Percentiles rank a stretch among this genome's conserved stretches.
phyloP scores from a whole-genome alignment of 2,329 filamentous ascomycete species.

The Microascus cirrosus region DNA sequence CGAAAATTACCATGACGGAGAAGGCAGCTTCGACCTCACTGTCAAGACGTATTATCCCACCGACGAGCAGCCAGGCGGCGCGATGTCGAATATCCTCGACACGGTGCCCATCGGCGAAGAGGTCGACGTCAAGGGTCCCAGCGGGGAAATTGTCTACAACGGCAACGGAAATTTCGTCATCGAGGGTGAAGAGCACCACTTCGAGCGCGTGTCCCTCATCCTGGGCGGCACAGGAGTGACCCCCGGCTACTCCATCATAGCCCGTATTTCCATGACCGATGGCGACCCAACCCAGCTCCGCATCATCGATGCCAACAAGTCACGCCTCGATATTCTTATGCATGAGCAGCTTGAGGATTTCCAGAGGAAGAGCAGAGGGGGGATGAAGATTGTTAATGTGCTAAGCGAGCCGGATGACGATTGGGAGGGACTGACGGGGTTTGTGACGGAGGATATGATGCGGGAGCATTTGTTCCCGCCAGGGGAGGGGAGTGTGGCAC shows the following conservation, averaged over 20 bases:
- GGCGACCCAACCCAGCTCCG: slow-evolving; percentile 24
- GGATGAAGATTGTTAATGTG: slow-evolving; percentile 33
- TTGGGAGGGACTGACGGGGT: slow-evolving; percentile 32
- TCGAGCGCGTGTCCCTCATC: slow-evolving; percentile 32
- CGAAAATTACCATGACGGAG: slow-evolving; percentile 14
- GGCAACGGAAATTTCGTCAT: slow-evolving; percentile 34
- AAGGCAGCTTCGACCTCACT: slow-evolving; percentile 34
- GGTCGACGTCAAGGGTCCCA: slow-evolving; percentile 38
- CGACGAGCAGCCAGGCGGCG: slow-evolving; percentile 35
- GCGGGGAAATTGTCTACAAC: slow-evolving; percentile 36
- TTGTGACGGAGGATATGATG: slow-evolving; percentile 26
- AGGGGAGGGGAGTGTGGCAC: slow-evolving; percentile 24
- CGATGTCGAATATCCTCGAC: slow-evolving; percentile 40
- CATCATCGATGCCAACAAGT: slow-evolving; percentile 36
- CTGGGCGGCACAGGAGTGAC: slow-evolving; percentile 40
- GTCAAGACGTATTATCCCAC: slow-evolving; percentile 41
- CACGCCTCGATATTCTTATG: slow-evolving; percentile 33
- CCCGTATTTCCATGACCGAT: slow-evolving; percentile 21
- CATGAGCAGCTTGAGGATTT: slow-evolving; percentile 27
- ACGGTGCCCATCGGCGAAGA: slow-evolving; percentile 33
- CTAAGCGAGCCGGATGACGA: slow-evolving; percentile 28
- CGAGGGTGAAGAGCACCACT: slow-evolving; percentile 23
- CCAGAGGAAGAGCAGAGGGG: slow-evolving; percentile 20
- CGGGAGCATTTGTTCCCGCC: slow-evolving; percentile 27
- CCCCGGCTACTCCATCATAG: slow-evolving; percentile 37